Conservation (phyloP, 495 filamentous ascomycete genomes). For the Penicillium cinerascens region DNA sequence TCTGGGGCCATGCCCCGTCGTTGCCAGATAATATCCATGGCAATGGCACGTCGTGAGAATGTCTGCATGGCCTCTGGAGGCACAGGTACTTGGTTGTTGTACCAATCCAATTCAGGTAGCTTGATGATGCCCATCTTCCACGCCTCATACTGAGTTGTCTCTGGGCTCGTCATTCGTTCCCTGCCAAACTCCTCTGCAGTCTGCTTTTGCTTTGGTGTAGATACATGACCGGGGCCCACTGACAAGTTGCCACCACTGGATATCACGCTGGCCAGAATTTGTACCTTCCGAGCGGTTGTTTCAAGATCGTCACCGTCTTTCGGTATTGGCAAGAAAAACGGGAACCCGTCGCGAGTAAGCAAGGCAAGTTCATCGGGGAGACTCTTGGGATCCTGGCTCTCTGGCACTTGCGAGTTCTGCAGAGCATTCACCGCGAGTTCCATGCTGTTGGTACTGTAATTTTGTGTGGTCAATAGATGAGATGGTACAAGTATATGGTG, state of each 20-base stretch:
- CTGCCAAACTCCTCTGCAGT: slow-evolving; percentile 18
- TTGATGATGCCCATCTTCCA: slow-evolving; percentile 16
- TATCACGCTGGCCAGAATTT: slow-evolving; percentile 17
- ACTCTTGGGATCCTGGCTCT: not conserved
- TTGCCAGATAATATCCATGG: slow-evolving; percentile 30
- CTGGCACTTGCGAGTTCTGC: not conserved
- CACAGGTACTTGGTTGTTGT: slow-evolving; percentile 8
- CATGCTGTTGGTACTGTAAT: not conserved
- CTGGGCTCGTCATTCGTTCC: slow-evolving; percentile 17
- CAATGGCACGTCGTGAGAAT: slow-evolving; percentile 23
- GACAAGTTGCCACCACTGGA: slow-evolving; percentile 18
- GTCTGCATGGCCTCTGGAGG: slow-evolving; percentile 15
- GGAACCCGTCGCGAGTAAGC: slow-evolving; percentile 1
- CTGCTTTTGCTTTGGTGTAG: slow-evolving; percentile 3
- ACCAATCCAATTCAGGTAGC: slow-evolving; percentile 24
- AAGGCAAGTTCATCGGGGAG: not conserved
- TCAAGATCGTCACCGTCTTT: slow-evolving; percentile 21
- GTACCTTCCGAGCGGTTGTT: slow-evolving; percentile 20
- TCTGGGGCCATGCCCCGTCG: slow-evolving; percentile 22
- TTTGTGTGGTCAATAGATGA: not conserved
- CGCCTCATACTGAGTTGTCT: slow-evolving; percentile 17
- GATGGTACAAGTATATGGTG: not conserved
- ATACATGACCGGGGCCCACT: slow-evolving; percentile 9
- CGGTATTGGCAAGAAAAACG: slow-evolving; percentile 19
- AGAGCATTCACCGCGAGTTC: not conserved